Percentiles rank a stretch among this genome's conserved stretches.
phyloP scores from a whole-genome alignment of 139 green algal species.

The Trebouxia sp. region DNA sequence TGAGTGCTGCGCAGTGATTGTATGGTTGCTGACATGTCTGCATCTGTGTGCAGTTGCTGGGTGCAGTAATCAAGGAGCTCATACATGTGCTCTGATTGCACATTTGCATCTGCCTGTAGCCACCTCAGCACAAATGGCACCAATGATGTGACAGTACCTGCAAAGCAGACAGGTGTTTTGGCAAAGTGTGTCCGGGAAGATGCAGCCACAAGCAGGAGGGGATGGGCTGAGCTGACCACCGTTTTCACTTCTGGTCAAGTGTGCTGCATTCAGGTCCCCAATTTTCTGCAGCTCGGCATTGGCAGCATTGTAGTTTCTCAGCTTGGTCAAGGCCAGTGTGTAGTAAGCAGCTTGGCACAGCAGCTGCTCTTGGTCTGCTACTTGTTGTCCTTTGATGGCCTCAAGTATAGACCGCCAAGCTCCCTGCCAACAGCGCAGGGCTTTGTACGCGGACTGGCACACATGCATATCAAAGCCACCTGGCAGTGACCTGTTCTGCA shows the following conservation, averaged over 20 bases:
- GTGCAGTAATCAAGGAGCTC: slow-evolving; percentile 39
- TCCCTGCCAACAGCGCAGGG: too few relatives aligned
- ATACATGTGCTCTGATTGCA: slow-evolving; percentile 21
- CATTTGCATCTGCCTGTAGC: slow-evolving; percentile 31
- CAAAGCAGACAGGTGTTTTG: not conserved
- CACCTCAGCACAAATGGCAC: slow-evolving; percentile 44
- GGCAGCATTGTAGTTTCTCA: slow-evolving; percentile 16
- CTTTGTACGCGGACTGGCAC: too few relatives aligned
- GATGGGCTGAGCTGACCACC: not conserved
- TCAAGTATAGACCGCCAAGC: slow-evolving; percentile 26
- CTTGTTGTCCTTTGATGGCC: slow-evolving; percentile 2
- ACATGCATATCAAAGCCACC: too few relatives aligned
- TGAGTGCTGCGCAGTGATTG: not conserved
- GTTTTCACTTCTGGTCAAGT: not conserved
- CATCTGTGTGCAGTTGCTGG: not conserved
- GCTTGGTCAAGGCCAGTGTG: slow-evolving; percentile 31
- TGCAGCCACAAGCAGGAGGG: not conserved
- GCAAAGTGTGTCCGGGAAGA: not conserved
- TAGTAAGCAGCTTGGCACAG: slow-evolving; percentile 23
- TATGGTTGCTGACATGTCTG: not conserved
- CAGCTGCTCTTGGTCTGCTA: slow-evolving; percentile 8
- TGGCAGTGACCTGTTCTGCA: too few relatives aligned
- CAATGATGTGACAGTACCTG: not conserved
- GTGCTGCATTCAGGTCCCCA: slow-evolving; percentile 5
- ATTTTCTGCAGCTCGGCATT: slow-evolving; percentile 27